A percentile compares a stretch with the other conserved stretches of the same genome.
Evolutionary conservation across 345 rosid species (phyloP).

Genomic region (Citrus sp.): DNA sequence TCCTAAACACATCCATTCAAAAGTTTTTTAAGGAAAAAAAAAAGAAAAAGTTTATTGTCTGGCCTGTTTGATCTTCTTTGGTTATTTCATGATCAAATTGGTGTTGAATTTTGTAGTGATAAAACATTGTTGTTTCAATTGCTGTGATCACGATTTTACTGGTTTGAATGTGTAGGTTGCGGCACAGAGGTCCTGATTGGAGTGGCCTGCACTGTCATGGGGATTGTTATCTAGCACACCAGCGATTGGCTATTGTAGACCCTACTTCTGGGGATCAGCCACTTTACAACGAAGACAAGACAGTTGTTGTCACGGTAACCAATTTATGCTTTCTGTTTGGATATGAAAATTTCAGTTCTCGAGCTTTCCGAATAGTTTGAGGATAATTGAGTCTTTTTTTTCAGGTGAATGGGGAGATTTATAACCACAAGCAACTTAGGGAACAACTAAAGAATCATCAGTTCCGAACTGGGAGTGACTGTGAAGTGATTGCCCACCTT

Average conservation of each 20-base stretch:
- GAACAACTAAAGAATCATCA: conserved; percentile 53
- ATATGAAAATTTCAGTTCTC: background rate
- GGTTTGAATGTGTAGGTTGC: conserved; percentile 40
- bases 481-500: conserved; percentile 88
- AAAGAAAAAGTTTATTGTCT: background rate
- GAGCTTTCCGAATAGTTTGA: background rate
- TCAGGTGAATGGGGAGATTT: conserved; percentile 88
- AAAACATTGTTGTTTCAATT: background rate
- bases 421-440: conserved; percentile 67
- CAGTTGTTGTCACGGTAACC: conserved; percentile 65
- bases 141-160: background rate
- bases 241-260: conserved; percentile 76
- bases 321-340: background rate
- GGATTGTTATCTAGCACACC: conserved; percentile 75
- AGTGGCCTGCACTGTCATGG: conserved; percentile 68
- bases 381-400: conserved; percentile 7
- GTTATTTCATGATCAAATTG: background rate
- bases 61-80: background rate
- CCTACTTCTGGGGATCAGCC: conserved; percentile 91
- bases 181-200: conserved; percentile 89
- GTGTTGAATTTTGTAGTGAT: background rate
- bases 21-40: no score
- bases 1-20: background rate
- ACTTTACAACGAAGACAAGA: conserved; percentile 71
- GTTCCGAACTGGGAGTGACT: conserved; percentile 82